These are phyloP conservation scores for Botryotinia convoluta DNA, from an alignment of 2,329 filamentous ascomycete genomes.

Conservation along the genomic window DNA sequence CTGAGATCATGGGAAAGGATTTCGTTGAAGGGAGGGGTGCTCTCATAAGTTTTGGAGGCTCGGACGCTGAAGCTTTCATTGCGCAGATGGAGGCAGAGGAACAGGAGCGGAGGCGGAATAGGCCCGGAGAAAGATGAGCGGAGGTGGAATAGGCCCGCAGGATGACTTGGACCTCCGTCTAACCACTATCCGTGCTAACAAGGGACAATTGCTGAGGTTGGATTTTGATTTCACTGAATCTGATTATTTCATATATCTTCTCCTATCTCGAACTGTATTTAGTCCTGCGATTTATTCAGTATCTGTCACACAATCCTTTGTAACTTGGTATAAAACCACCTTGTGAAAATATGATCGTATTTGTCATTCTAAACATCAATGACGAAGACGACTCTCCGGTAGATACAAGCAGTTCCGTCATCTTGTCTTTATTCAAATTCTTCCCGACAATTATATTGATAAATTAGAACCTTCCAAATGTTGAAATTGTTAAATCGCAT, in stretches of 20 bases:
- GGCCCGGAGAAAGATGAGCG: not conserved
- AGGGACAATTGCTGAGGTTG: not conserved
- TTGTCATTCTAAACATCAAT: not conserved
- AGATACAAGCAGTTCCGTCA: not conserved
- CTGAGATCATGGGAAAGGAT: accelerated
- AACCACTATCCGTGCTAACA: not conserved
- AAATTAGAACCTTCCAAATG: not conserved
- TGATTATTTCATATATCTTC: not conserved
- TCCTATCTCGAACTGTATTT: not conserved
- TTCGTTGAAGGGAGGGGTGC: not conserved
- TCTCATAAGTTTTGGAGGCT: accelerated
- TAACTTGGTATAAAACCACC: not conserved
- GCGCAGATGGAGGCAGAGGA: not conserved
- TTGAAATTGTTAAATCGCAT: not conserved
- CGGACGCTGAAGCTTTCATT: not conserved
- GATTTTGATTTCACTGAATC: not conserved
- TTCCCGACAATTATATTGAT: not conserved
- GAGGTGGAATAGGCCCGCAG: too few species aligned
- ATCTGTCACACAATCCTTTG: not conserved
- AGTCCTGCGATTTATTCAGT: not conserved
- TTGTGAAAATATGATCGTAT: not conserved
- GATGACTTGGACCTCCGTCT: not conserved
- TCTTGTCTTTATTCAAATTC: not conserved
- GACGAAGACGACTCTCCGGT: not conserved
- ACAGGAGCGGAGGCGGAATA: not conserved